Evolutionary conservation across 768 basidiomycete species (phyloP), one percentile per base, ranked within the genome.

Genomic region (Lepiota venenata): DNA sequence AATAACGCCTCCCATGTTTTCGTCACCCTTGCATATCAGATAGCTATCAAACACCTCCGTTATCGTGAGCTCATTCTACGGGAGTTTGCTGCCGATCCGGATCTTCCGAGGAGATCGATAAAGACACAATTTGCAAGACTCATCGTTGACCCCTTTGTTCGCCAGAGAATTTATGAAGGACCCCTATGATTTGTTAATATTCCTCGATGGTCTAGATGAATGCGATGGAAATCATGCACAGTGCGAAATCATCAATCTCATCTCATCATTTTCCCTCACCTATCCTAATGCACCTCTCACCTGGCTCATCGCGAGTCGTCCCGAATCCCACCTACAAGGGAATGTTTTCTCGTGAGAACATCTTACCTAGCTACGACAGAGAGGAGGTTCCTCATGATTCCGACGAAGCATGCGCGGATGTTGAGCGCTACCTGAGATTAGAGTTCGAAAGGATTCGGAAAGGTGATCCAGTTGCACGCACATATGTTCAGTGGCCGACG

Each of bases 131-230:
- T 60, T 9, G n/a, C 50, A 11, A 7, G 41, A 2, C 47, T 62
- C 15, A 32, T 64, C 4, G 27, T 59, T 3, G 49, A 60, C n/a
- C 57, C 63, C 1, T 47, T 61, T 10, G n/a, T 16, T 2, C 6
- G 15, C 27, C 11, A 32, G 10, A 7, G 27, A 15, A 11, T 35
- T 32, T 18, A 32, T 16, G 2, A 7, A 1, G 16, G 16, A 11
- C 45, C 8, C 14, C 45, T n/a, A 32, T 10, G 35, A 15, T 11
- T 53, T 27, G 46, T 65, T 10, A 48, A 63, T 21, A 58, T 66
- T 47, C 45, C n/a, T 47, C 14, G 66, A 69, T 47, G 66, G 64
- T 3, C 47, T 69, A 1, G 68, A 69, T 32, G 68, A 66, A 50
- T 66, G 66, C 32, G 41, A 56, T 0, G 55, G 39, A 1, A 9